A percentile compares a stretch with the other conserved stretches of the same genome.
Conservation (phyloP, 139 green algal genomes). For the Astrephomene gubernaculifera region DNA sequence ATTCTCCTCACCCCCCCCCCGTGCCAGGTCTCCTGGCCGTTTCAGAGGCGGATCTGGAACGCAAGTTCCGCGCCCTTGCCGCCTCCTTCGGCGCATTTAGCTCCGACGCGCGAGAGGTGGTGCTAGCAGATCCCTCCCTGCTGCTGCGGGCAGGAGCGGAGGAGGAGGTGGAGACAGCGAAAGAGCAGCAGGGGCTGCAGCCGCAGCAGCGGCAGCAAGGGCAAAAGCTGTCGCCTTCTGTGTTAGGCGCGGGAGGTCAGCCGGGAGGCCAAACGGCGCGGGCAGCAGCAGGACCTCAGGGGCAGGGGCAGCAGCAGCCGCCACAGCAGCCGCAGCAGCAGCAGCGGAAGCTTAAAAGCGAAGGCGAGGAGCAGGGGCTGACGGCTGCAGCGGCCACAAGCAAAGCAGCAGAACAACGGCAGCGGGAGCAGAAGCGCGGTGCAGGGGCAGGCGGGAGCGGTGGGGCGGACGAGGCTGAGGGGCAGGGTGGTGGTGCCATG, state of each 20-base stretch:
- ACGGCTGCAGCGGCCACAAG: not conserved
- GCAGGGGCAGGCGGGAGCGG: not conserved
- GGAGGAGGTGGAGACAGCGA: not conserved
- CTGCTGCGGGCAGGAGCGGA: conserved; percentile 5
- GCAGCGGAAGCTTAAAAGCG: not conserved
- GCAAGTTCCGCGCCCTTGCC: conserved; percentile 14
- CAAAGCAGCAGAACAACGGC: conserved; percentile 5
- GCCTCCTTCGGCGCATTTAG: conserved; percentile 38
- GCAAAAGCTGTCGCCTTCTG: no score
- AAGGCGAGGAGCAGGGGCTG: not conserved
- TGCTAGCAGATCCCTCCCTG: conserved; percentile 39
- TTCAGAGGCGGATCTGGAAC: not conserved
- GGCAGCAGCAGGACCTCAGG: not conserved
- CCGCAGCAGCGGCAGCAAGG: no score
- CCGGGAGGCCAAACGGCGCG: not conserved
- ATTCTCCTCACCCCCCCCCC: not conserved
- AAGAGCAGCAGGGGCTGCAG: no score
- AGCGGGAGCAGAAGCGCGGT: not conserved
- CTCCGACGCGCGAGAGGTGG: conserved; percentile 42
- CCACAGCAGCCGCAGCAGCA: not conserved
- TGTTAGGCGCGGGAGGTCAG: no score
- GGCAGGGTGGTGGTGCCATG: not conserved
- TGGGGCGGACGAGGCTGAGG: not conserved
- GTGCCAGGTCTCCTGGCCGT: conserved; percentile 26
- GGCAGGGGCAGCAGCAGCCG: not conserved